phyloP scores from a whole-genome alignment of 2,329 filamentous ascomycete species.

The Massarina eburnea region DNA sequence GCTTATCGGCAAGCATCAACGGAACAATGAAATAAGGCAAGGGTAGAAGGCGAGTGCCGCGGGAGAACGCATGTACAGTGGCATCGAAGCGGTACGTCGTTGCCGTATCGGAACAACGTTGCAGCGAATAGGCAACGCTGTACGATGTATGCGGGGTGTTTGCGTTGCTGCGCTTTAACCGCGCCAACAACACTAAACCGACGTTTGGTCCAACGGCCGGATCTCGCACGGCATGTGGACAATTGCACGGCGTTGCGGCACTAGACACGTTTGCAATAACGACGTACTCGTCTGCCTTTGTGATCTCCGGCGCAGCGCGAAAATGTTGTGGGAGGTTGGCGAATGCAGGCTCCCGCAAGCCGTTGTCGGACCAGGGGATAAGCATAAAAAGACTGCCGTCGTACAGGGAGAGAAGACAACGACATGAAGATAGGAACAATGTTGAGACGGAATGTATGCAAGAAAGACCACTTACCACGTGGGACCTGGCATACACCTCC shows the following conservation, averaged over 20 bases:
- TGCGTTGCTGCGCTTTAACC: slow-evolving; percentile 16
- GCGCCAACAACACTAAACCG: slow-evolving; percentile 20
- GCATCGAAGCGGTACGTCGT: slow-evolving; percentile 3
- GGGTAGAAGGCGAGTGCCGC: neutral
- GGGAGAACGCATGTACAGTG: neutral
- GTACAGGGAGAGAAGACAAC: slow-evolving; percentile 19
- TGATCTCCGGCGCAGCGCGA: slow-evolving; percentile 22
- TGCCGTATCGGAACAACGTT: slow-evolving; percentile 8
- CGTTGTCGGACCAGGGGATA: slow-evolving; percentile 16
- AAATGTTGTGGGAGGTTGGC: slow-evolving; percentile 6
- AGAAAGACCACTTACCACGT: slow-evolving; percentile 66
- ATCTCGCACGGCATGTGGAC: slow-evolving; percentile 31
- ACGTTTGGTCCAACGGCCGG: slow-evolving; percentile 4
- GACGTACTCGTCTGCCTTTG: slow-evolving; percentile 23
- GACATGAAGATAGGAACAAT: neutral
- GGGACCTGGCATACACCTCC: slow-evolving; percentile 95
- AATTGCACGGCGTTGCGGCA: slow-evolving; percentile 9
- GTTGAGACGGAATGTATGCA: slow-evolving; percentile 2
- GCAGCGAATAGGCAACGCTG: slow-evolving; percentile 11
- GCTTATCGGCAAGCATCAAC: neutral
- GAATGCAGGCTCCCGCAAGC: slow-evolving; percentile 18
- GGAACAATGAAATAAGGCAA: neutral
- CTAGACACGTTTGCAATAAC: slow-evolving; percentile 24
- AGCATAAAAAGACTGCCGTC: slow-evolving; percentile 35
- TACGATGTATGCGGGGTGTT: neutral